Percentiles rank a stretch among this genome's conserved stretches.
These are phyloP conservation scores for Magnaporthiopsis incrustans DNA, from an alignment of 2,329 filamentous ascomycete species.

Conservation along the genomic window DNA sequence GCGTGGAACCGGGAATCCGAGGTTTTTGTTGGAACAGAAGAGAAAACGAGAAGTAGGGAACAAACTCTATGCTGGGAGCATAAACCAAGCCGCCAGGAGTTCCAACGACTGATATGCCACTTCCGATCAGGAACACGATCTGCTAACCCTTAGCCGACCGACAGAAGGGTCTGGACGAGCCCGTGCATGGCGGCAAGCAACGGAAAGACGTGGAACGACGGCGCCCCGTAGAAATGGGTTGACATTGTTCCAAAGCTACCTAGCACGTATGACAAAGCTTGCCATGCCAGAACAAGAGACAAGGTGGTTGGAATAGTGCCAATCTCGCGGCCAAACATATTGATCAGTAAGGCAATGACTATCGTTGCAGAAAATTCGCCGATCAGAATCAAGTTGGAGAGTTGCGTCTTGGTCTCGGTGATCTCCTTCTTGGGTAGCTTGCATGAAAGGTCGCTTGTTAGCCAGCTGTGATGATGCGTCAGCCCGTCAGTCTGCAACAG, in stretches of 20 bases:
- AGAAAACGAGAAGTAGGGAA: not conserved
- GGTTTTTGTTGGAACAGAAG: too few species aligned
- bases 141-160: conserved; percentile 17
- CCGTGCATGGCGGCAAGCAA: conserved; percentile 31
- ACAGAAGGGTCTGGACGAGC: conserved; percentile 13
- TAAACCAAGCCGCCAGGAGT: conserved; percentile 17
- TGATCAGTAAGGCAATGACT: too few species aligned
- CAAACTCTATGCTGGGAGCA: conserved; percentile 14
- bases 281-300: conserved; percentile 24
- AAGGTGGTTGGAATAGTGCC: conserved; percentile 36
- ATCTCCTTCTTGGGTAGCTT: conserved; percentile 32
- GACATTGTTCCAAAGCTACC: not conserved
- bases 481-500: too few species aligned
- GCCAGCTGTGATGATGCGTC: too few species aligned
- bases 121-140: conserved; percentile 20
- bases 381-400: conserved; percentile 47
- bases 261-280: too few species aligned
- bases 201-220: conserved; percentile 36
- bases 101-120: conserved; percentile 18
- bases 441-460: too few species aligned
- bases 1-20: conserved; percentile 14
- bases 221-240: conserved; percentile 23
- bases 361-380: conserved; percentile 51
- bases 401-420: conserved; percentile 36
- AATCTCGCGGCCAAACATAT: conserved; percentile 39